Percentiles rank a stretch among this genome's conserved stretches.
These are phyloP conservation scores for Ganoderma boninense DNA, from an alignment of 1,284 basidiomycete species.

Conservation along the genomic window DNA sequence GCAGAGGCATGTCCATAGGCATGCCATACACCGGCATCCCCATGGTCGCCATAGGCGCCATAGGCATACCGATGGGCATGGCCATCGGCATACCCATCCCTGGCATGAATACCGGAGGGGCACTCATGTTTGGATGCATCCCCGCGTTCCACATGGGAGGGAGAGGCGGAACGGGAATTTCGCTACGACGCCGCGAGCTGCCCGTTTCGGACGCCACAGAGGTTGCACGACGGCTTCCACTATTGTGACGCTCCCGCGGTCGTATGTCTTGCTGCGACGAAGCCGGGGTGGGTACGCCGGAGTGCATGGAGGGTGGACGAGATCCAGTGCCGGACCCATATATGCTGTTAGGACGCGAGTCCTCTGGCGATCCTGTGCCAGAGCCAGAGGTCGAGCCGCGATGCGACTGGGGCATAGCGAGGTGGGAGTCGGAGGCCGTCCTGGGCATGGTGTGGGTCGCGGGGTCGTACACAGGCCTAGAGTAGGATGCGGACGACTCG, in stretches of 20 bases:
- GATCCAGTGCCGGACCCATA: slow-evolving; percentile 46
- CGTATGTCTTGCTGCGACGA: slow-evolving; percentile 67
- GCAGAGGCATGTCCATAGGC: slow-evolving; percentile 61
- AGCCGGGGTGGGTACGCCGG: slow-evolving; percentile 41
- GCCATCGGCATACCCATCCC: slow-evolving; percentile 30
- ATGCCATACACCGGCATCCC: slow-evolving; percentile 53
- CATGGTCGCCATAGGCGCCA: slow-evolving; percentile 40
- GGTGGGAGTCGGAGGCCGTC: slow-evolving; percentile 22
- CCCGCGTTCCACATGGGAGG: slow-evolving; percentile 31
- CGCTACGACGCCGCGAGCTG: slow-evolving; percentile 31
- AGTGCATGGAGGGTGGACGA: slow-evolving; percentile 60
- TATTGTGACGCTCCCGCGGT: slow-evolving; percentile 44
- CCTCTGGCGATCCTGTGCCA: slow-evolving; percentile 50
- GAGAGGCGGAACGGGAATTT: slow-evolving; percentile 28
- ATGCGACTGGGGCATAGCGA: slow-evolving; percentile 14
- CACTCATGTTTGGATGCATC: slow-evolving; percentile 26
- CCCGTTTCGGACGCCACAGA: slow-evolving; percentile 52
- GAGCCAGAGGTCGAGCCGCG: slow-evolving; percentile 29
- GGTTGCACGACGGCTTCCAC: slow-evolving; percentile 46
- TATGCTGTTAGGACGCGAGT: slow-evolving; percentile 59
- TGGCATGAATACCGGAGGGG: slow-evolving; percentile 40
- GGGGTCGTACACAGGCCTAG: slow-evolving; percentile 36
- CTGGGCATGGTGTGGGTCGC: slow-evolving; percentile 16
- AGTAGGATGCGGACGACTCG: slow-evolving; percentile 25
- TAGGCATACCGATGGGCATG: slow-evolving; percentile 39